Evolutionary conservation across 495 filamentous ascomycete species (phyloP).

Genomic region (Pseudoneurospora amorphoporcata): DNA sequence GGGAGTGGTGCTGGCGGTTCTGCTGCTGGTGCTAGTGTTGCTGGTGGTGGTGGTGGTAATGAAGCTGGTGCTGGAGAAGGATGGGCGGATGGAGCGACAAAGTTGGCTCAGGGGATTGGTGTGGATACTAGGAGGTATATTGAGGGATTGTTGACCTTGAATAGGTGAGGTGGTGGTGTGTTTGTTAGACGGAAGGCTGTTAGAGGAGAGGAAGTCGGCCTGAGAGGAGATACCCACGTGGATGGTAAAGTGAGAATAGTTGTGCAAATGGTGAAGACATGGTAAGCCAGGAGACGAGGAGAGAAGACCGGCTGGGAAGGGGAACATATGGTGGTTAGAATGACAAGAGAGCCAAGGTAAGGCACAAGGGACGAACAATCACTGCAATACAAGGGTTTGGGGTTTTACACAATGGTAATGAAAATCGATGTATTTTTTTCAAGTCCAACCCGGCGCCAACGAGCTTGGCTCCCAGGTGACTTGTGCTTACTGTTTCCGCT

Average conservation of each 20-base stretch:
- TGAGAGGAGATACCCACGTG: no score
- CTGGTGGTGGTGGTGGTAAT: conserved; percentile 17
- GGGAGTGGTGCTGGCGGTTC: conserved; percentile 5
- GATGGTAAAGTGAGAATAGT: no score
- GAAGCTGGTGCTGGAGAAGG: conserved; percentile 26
- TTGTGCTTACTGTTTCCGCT: no score
- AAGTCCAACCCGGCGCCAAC: no score
- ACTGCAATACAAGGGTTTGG: no score
- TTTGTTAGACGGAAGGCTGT: no score
- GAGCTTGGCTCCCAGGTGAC: no score
- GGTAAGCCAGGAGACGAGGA: no score
- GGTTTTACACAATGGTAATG: no score
- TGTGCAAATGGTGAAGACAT: no score
- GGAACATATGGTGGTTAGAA: conserved; percentile 22
- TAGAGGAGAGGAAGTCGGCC: no score
- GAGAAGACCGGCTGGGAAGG: not conserved
- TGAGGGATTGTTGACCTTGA: conserved; percentile 68
- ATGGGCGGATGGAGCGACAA: conserved; percentile 50
- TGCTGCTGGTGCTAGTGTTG: conserved; percentile 15
- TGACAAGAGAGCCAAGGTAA: not conserved
- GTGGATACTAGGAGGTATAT: conserved; percentile 82
- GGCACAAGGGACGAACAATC: not conserved
- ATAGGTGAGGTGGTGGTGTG: conserved; percentile 13
- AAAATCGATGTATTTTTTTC: no score
- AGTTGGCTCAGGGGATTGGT: conserved; percentile 76